phyloP scores from a whole-genome alignment of 1,139 yeast genomes.

The Meyerozyma elateridarum region DNA sequence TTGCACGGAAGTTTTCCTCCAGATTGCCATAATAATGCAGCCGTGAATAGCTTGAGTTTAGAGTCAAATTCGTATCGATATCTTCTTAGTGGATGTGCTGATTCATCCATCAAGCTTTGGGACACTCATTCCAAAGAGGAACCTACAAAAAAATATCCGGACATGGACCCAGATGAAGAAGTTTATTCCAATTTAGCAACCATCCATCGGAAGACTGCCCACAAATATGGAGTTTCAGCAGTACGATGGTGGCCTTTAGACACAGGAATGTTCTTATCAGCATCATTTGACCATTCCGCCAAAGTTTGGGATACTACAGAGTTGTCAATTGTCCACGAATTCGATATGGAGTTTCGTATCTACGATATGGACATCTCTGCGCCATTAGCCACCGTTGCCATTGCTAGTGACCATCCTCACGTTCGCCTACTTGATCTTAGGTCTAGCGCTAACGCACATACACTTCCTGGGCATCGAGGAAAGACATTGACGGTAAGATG shows the following conservation, averaged over 20 bases:
- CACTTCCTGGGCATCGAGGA: constrained; percentile 60
- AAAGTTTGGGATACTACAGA: constrained; percentile 80
- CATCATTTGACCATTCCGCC: constrained; percentile 74
- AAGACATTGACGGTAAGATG: constrained; percentile 65
- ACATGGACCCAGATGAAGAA: constrained; percentile 15
- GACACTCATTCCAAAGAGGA: constrained; percentile 29
- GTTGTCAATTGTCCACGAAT: constrained; percentile 59
- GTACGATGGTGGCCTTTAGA: constrained; percentile 89
- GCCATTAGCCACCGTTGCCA: constrained; percentile 55
- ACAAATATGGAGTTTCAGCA: constrained; percentile 67
- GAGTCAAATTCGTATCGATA: constrained; percentile 48
- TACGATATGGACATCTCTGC: constrained; percentile 49
- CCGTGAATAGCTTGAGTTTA: constrained; percentile 64
- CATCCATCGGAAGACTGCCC: constrained; percentile 54
- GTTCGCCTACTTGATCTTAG: constrained; percentile 69
- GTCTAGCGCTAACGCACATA: constrained; percentile 67
- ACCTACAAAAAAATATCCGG: constrained; percentile 1
- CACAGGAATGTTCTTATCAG: constrained; percentile 77
- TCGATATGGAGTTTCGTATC: constrained; percentile 49
- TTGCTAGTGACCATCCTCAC: constrained; percentile 67
- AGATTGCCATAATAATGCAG: constrained; percentile 39
- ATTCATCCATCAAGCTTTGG: constrained; percentile 67
- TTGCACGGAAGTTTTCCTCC: constrained; percentile 30
- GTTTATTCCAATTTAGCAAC: constrained; percentile 26
- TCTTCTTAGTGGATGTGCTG: constrained; percentile 72